These are phyloP conservation scores for Azolla pinnata DNA, from an alignment of 75 land plant species.

Conservation along the genomic window DNA sequence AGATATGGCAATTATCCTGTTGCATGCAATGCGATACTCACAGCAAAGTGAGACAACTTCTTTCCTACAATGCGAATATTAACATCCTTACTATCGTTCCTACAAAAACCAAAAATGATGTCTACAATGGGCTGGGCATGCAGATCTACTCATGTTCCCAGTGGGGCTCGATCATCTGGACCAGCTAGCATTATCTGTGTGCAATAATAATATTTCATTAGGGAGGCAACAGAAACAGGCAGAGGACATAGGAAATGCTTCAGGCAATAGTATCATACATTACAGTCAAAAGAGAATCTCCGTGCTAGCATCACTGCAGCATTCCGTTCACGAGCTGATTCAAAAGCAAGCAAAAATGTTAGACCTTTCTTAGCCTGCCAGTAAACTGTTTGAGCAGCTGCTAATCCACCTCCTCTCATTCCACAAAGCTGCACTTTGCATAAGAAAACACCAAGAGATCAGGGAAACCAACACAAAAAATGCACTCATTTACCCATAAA, in stretches of 20 bases:
- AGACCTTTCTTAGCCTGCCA: slow-evolving; percentile 79
- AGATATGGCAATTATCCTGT: too few species aligned
- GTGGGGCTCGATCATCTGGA: slow-evolving; percentile 46
- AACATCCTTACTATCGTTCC: too few species aligned
- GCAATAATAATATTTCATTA: background rate
- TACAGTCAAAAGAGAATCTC: slow-evolving; percentile 72
- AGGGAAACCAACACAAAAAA: background rate
- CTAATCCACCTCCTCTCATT: slow-evolving; percentile 69
- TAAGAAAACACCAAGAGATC: background rate
- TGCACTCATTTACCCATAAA: background rate
- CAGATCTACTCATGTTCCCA: slow-evolving; percentile 24
- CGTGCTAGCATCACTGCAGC: slow-evolving; percentile 91
- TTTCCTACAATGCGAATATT: too few species aligned
- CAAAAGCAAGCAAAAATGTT: slow-evolving; percentile 65
- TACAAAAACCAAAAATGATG: too few species aligned
- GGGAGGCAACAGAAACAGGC: background rate
- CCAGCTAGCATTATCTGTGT: slow-evolving; percentile 67
- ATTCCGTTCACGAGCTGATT: slow-evolving; percentile 85
- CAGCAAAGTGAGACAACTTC: too few species aligned
- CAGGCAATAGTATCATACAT: too few species aligned
- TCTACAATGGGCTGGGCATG: too few species aligned
- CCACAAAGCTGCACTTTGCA: slow-evolving; percentile 61
- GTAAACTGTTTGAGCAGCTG: slow-evolving; percentile 68
- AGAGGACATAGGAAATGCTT: background rate
- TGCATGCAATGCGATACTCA: too few species aligned